phyloP scores from a whole-genome alignment of 2,329 filamentous ascomycete species.

The Waltergamsia citrina region DNA sequence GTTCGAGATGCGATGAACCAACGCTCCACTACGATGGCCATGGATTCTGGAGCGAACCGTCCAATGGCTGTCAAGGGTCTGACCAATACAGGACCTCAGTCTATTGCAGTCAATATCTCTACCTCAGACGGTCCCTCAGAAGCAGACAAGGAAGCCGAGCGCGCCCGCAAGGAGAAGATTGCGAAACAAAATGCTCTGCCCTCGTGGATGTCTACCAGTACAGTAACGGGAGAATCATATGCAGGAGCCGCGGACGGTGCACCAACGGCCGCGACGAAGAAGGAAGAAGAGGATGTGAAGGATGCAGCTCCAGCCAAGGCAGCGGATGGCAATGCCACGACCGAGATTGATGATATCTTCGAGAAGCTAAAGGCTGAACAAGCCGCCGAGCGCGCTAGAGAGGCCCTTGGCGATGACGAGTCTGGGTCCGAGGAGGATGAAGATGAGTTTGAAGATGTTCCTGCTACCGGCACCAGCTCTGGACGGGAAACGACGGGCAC shows the following conservation, averaged over 20 bases:
- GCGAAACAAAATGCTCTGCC: conserved; percentile 62
- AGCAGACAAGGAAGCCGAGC: conserved; percentile 56
- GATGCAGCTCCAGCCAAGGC: conserved; percentile 26
- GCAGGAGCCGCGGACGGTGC: conserved; percentile 9
- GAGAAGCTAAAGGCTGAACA: conserved; percentile 55
- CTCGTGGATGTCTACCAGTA: conserved; percentile 63
- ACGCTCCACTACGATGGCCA: conserved; percentile 47
- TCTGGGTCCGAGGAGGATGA: conserved; percentile 13
- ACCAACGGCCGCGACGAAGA: conserved; percentile 15
- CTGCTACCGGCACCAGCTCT: conserved; percentile 23
- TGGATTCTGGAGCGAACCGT: conserved; percentile 41
- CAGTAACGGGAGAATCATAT: conserved; percentile 56
- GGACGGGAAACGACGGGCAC: conserved; percentile 20
- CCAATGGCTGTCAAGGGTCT: conserved; percentile 64
- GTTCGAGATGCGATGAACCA: conserved; percentile 59
- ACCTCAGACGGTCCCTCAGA: conserved; percentile 56
- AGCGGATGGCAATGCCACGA: conserved; percentile 40
- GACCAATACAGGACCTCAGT: conserved; percentile 55
- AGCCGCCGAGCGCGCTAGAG: conserved; percentile 29
- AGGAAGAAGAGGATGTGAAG: conserved; percentile 33
- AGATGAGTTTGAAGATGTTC: conserved; percentile 39
- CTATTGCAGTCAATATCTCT: conserved; percentile 61
- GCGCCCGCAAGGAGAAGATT: conserved; percentile 54
- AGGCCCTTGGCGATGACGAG: conserved; percentile 7
- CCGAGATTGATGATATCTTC: conserved; percentile 59